Evolutionary conservation across 2,329 filamentous ascomycete genomes (phyloP).

Genomic region (Podosphaera xanthii): DNA sequence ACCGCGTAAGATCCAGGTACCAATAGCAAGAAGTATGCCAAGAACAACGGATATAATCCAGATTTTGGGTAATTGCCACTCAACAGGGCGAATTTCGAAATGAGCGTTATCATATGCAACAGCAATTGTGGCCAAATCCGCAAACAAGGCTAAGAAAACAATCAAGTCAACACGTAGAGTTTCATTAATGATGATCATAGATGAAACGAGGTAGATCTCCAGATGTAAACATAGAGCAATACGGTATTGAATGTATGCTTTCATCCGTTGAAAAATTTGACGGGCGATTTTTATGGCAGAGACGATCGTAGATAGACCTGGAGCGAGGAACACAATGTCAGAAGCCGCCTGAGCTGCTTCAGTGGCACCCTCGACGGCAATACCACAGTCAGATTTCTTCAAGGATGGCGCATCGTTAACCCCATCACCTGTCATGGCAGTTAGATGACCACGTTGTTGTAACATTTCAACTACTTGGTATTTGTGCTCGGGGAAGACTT

Average conservation of each 20-base stretch:
- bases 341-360: conserved; percentile 78
- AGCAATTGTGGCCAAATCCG: conserved; percentile 57
- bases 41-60: conserved; percentile 54
- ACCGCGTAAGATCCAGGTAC: conserved; percentile 51
- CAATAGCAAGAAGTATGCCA: conserved; percentile 42
- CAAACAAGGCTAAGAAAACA: conserved; percentile 60
- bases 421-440: conserved; percentile 91
- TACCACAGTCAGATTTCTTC: conserved; percentile 88
- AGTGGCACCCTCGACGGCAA: conserved; percentile 78
- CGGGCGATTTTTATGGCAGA: conserved; percentile 81
- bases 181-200: conserved; percentile 63
- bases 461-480: conserved; percentile 87
- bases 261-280: conserved; percentile 94
- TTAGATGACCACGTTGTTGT: conserved; percentile 78
- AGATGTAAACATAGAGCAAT: conserved; percentile 80
- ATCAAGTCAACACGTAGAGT: conserved; percentile 49
- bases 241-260: conserved; percentile 87
- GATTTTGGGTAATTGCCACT: conserved; percentile 65
- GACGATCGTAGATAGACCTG: conserved; percentile 77
- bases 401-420: conserved; percentile 84
- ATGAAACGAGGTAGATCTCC: conserved; percentile 58
- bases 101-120: conserved; percentile 62
- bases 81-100: conserved; percentile 50
- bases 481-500: conserved; percentile 90
- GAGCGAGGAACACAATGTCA: conserved; percentile 84